Conservation (phyloP, 1,284 basidiomycete species). For the Malassezia slooffiae region DNA sequence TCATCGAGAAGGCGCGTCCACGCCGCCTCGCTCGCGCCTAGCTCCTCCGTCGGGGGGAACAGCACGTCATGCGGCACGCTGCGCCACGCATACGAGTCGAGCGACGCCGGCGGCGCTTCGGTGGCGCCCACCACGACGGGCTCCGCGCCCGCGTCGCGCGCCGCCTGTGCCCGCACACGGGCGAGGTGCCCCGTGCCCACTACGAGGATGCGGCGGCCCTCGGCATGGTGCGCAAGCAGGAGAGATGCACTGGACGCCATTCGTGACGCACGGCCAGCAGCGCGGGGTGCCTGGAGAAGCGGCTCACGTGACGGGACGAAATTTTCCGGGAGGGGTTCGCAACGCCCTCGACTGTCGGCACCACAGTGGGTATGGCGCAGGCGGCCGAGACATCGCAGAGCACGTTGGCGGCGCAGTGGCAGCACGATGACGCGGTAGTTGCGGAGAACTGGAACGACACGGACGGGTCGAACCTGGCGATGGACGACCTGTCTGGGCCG, state of each 20-base stretch:
- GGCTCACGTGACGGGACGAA: too few relatives aligned
- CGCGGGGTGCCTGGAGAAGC: too few relatives aligned
- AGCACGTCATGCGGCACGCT: background rate
- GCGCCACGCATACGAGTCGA: background rate
- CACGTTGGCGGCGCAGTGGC: too few relatives aligned
- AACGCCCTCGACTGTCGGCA: too few relatives aligned
- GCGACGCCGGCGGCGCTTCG: background rate
- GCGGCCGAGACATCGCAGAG: slow-evolving; percentile 7
- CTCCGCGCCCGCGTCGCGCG: slow-evolving; percentile 4
- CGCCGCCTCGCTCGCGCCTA: background rate
- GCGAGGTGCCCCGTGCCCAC: slow-evolving; percentile 9
- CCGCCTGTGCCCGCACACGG: background rate
- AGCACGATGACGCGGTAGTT: too few relatives aligned
- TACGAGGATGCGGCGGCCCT: slow-evolving; percentile 4
- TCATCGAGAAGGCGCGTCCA: slow-evolving; percentile 1
- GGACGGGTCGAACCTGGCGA: slow-evolving; percentile 4
- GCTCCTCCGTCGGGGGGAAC: slow-evolving; percentile 1
- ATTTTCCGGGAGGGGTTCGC: too few relatives aligned
- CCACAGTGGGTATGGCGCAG: slow-evolving; percentile 5
- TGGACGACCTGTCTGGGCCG: slow-evolving; percentile 18
- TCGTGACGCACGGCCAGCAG: too few relatives aligned
- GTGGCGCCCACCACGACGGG: slow-evolving; percentile 3
- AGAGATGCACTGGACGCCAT: slow-evolving; percentile 4
- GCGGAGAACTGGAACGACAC: slow-evolving; percentile 14
- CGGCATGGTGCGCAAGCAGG: slow-evolving; percentile 12